Evolutionary conservation across 768 basidiomycete genomes (phyloP).

Genomic region (Leccinellum luteum): DNA sequence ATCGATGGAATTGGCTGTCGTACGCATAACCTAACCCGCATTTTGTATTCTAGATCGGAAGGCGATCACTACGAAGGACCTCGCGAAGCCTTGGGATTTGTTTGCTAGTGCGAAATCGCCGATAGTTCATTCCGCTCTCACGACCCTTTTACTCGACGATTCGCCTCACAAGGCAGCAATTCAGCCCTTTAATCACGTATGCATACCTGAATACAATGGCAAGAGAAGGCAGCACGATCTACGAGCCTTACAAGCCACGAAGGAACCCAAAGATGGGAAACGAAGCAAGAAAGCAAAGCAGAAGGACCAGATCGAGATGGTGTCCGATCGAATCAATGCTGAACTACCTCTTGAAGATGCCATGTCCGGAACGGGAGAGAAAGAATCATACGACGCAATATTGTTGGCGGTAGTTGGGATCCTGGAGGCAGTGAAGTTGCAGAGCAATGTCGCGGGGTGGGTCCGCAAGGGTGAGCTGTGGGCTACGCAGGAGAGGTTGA

Average conservation of each 20-base stretch:
- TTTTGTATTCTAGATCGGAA: constrained; percentile 13
- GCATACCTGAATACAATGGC: constrained; percentile 64
- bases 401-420: constrained; percentile 65
- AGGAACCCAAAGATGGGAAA: constrained; percentile 10
- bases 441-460: constrained; percentile 70
- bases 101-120: constrained; percentile 25
- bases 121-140: constrained; percentile 39
- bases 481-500: constrained; percentile 8
- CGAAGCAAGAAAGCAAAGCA: constrained; percentile 4
- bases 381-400: constrained; percentile 45
- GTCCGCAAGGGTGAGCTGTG: constrained; percentile 53
- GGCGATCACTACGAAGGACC: constrained; percentile 66
- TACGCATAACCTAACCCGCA: neutral
- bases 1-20: neutral
- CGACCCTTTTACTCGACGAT: constrained; percentile 52
- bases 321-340: neutral
- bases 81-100: constrained; percentile 62
- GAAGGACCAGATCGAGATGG: neutral
- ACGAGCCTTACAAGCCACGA: constrained; percentile 21
- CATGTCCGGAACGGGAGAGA: constrained; percentile 2
- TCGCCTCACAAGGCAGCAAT: constrained; percentile 54
- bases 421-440: constrained; percentile 53
- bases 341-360: neutral
- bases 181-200: constrained; percentile 83
- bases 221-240: constrained; percentile 41